Conservation (phyloP, 139 green algal genomes). For the Micractinium sp. region DNA sequence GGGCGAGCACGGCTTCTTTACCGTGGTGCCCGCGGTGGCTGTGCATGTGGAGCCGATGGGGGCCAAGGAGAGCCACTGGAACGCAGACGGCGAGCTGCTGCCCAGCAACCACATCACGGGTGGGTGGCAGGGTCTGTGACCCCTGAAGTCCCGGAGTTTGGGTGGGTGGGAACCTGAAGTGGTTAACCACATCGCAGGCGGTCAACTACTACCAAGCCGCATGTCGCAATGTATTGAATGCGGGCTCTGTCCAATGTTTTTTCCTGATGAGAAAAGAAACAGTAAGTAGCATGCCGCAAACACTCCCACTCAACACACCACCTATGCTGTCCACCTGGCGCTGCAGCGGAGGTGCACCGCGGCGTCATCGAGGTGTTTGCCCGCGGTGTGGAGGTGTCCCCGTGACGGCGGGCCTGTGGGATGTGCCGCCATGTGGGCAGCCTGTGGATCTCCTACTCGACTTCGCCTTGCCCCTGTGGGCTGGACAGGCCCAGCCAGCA, state of each 20-base stretch:
- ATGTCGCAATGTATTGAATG: not conserved
- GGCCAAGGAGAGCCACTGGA: constrained; percentile 23
- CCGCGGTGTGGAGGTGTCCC: constrained; percentile 61
- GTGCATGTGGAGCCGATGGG: constrained; percentile 28
- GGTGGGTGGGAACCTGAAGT: too few species aligned
- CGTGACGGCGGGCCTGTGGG: not conserved
- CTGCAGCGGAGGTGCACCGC: constrained; percentile 43
- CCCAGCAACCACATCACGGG: constrained; percentile 30
- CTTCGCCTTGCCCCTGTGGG: not conserved
- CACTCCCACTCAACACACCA: not conserved
- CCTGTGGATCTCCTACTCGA: not conserved
- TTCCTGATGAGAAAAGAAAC: not conserved
- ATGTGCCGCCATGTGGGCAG: not conserved
- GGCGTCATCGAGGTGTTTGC: constrained; percentile 79
- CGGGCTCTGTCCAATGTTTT: not conserved
- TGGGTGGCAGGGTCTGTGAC: constrained; percentile 45
- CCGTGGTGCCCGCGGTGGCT: constrained; percentile 7
- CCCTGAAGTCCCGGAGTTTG: constrained; percentile 58
- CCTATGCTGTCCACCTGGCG: not conserved
- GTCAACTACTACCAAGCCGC: too few species aligned
- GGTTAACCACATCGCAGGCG: too few species aligned
- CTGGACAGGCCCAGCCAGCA: not conserved
- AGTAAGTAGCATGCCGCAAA: not conserved
- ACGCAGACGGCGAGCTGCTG: constrained; percentile 25
- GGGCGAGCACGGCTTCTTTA: constrained; percentile 53